Base-by-base conservation (phyloP, 2,329 filamentous ascomycete species). In the Epichloe typhina region DNA sequence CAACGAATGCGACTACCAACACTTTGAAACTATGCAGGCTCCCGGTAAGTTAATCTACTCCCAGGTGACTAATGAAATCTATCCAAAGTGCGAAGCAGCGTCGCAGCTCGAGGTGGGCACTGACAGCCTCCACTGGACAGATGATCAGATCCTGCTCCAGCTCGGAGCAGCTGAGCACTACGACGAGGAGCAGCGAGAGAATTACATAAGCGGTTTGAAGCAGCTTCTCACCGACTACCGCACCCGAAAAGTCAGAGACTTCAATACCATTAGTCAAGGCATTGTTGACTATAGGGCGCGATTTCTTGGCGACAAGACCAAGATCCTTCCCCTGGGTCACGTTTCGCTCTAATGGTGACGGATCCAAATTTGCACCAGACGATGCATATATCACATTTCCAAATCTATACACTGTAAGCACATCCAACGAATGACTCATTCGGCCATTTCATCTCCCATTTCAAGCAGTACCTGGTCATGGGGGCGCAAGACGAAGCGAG, bases 121-220 rank as follows among this genome's bases (percentile, higher is more conserved):
- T 77, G 72, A 79, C 74, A 62, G 59, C 58, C 56, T 52, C 53
- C 59, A 59, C 61, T 58, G 57, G 64, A 55, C 68, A 89, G 85
- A 88, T 71, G 80, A 84, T 64, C 79, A 82, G 62, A 82, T 88
- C 56, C 78, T 89, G 56, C 74, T 86, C 51, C 80, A 86, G 57
- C 76, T 89, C 49, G 84, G 84, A 43, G 80, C 76, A 45, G 74
- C 79, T 43, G 80, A 83, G 54, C 80, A 80, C 56, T 82, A 80
- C 61, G 76, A 73, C 41, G 76, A 76, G 57, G 76, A 80, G 52
- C 75, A 82, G 55, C 77, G 77, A 62, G 70, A 74, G 51, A 71
- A 73, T 54, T 88, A 83, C 66, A 80, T 80, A 57, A 69, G 71
- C 35, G 83, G 83, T 23, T 73, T 88, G 45, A 75, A 75, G 51